Evolutionary conservation across 2,329 filamentous ascomycete genomes (phyloP).

Genomic region (Colletotrichum viniferum): DNA sequence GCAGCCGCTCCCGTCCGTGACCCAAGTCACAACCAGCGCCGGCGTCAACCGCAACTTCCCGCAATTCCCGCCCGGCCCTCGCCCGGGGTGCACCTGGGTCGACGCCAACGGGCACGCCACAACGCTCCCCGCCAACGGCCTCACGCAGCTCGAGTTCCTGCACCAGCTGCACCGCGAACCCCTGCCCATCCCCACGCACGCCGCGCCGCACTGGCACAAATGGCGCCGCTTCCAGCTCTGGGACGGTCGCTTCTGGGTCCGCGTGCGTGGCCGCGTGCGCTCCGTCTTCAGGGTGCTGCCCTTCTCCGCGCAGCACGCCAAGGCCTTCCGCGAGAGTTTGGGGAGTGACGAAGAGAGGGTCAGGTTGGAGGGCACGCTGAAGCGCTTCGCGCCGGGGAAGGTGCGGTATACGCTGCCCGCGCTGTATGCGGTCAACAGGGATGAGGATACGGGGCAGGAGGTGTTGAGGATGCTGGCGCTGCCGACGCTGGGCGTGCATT

Average conservation of each 20-base stretch:
- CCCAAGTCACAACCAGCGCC: background rate
- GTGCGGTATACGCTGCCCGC: constrained; percentile 60
- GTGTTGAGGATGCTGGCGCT: constrained; percentile 53
- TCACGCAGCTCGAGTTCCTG: background rate
- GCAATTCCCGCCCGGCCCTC: background rate
- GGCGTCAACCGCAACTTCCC: background rate
- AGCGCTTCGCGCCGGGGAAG: constrained; percentile 57
- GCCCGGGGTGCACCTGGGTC: background rate
- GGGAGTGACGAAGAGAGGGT: constrained; percentile 28
- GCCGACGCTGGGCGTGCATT: constrained; percentile 53
- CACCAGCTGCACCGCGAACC: background rate
- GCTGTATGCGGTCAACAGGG: constrained; percentile 49
- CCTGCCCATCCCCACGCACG: background rate
- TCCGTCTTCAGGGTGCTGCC: constrained; percentile 49
- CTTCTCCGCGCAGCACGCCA: constrained; percentile 46
- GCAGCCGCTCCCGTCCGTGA: constrained; percentile 32
- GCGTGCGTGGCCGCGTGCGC: constrained; percentile 47
- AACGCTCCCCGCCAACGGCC: background rate
- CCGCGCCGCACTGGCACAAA: constrained; percentile 24
- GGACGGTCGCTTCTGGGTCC: constrained; percentile 69
- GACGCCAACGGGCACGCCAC: background rate
- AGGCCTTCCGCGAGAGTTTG: constrained; percentile 53
- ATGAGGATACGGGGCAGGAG: constrained; percentile 7
- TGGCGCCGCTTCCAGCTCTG: constrained; percentile 47
- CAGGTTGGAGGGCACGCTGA: constrained; percentile 47